Evolutionary conservation across 495 filamentous ascomycete species (phyloP).

Genomic region (Podospora bellae-mahoneyi): DNA sequence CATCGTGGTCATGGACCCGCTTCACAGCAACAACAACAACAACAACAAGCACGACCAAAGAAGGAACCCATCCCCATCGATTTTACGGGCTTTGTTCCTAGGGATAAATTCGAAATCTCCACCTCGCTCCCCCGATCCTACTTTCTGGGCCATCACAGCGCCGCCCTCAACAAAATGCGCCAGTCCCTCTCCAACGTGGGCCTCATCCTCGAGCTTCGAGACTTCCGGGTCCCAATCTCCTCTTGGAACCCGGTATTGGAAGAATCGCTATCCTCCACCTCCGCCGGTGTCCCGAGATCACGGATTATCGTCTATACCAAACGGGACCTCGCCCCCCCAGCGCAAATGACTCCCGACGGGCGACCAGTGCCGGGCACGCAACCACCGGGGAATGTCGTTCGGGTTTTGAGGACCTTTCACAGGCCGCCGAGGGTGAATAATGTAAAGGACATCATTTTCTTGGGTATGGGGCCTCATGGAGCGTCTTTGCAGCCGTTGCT

Average conservation of each 20-base stretch:
- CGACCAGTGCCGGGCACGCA: not conserved
- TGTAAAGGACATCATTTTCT: constrained; percentile 52
- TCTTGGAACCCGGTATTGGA: constrained; percentile 93
- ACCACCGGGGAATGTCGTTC: constrained; percentile 1
- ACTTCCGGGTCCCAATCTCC: constrained; percentile 83
- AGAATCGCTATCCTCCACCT: constrained; percentile 55
- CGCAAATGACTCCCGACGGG: too few relatives aligned
- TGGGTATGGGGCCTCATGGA: constrained; percentile 39
- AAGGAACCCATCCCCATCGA: not conserved
- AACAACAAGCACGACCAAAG: not conserved
- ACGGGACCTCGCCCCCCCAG: constrained; percentile 64
- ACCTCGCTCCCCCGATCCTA: constrained; percentile 78
- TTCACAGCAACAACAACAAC: not conserved
- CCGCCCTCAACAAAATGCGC: constrained; percentile 83
- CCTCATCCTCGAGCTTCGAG: constrained; percentile 90
- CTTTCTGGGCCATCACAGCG: constrained; percentile 91
- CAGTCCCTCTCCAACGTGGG: constrained; percentile 74
- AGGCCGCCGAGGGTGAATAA: constrained; percentile 12
- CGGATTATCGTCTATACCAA: constrained; percentile 92
- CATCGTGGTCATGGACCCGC: too few relatives aligned
- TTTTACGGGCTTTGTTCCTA: constrained; percentile 60
- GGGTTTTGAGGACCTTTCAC: constrained; percentile 29
- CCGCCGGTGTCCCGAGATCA: constrained; percentile 44
- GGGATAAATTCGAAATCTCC: constrained; percentile 61
- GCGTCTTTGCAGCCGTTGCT: constrained; percentile 26